phyloP scores from a whole-genome alignment of 2,329 filamentous ascomycete species.

The Pseudogymnoascus sp. region DNA sequence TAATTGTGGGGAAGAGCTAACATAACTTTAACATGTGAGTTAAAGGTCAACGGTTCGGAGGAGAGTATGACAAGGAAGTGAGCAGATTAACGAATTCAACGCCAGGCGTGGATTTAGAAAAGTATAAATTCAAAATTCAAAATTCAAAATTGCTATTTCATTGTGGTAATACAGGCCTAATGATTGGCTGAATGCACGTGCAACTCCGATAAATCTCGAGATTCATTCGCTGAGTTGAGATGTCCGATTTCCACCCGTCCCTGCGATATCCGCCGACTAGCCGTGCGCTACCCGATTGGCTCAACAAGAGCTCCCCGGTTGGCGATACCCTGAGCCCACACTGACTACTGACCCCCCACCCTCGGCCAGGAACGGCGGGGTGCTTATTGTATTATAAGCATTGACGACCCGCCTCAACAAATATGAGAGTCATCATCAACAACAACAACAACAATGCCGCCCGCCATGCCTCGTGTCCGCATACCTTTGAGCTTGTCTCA shows the following conservation, averaged over 20 bases:
- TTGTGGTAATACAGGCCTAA: neutral
- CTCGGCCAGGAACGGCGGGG: constrained; percentile 21
- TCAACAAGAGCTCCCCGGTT: neutral
- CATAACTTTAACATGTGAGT: neutral
- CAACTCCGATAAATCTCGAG: neutral
- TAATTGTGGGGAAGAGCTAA: neutral
- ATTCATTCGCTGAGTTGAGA: neutral
- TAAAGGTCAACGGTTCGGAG: neutral
- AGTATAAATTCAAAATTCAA: neutral
- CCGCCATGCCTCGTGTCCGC: constrained; percentile 27
- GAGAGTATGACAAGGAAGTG: neutral
- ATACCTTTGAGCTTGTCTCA: constrained; percentile 28
- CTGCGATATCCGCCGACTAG: constrained; percentile 3
- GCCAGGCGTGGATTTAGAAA: neutral
- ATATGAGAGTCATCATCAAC: constrained; percentile 14
- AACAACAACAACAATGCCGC: constrained; percentile 27
- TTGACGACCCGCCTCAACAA: constrained; percentile 14
- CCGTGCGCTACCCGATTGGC: constrained; percentile 3
- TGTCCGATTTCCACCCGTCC: neutral
- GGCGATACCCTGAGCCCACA: neutral
- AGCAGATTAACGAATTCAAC: neutral
- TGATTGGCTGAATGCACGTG: neutral
- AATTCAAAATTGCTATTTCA: too few species aligned
- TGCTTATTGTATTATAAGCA: constrained; percentile 17
- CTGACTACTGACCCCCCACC: neutral